phyloP scores from a whole-genome alignment of 2,329 filamentous ascomycete species.

The Aureobasidium sp. region DNA sequence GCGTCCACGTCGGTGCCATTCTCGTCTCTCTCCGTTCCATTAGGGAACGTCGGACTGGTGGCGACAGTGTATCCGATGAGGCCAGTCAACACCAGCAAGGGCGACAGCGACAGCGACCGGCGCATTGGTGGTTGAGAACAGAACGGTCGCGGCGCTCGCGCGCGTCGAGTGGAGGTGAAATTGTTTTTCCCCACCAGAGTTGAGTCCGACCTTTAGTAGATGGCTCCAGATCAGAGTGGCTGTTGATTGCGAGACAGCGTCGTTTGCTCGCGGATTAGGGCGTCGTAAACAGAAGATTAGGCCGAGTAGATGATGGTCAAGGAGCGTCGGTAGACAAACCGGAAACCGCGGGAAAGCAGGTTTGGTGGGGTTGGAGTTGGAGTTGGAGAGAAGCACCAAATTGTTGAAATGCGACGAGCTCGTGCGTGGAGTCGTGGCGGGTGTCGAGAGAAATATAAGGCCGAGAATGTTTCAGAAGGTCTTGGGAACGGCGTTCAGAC shows the following conservation, averaged over 20 bases:
- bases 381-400: not conserved
- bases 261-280: not conserved
- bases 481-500: slow-evolving; percentile 4
- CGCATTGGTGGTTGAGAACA: not conserved
- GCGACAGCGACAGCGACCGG: not conserved
- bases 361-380: not conserved
- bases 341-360: not conserved
- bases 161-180: not conserved
- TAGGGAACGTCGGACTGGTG: not conserved
- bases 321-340: not conserved
- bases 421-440: not conserved
- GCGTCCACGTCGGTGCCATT: not conserved
- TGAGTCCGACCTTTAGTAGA: not conserved
- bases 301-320: not conserved
- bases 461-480: not conserved
- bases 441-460: not conserved
- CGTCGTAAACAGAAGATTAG: not conserved
- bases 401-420: not conserved
- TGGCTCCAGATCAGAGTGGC: not conserved
- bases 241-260: not conserved
- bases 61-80: not conserved
- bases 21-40: not conserved
- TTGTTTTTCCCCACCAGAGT: not conserved
- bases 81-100: not conserved
- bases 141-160: not conserved